phyloP scores from a whole-genome alignment of 2,329 filamentous ascomycete species.

The Fusarium sterilihyphosum region DNA sequence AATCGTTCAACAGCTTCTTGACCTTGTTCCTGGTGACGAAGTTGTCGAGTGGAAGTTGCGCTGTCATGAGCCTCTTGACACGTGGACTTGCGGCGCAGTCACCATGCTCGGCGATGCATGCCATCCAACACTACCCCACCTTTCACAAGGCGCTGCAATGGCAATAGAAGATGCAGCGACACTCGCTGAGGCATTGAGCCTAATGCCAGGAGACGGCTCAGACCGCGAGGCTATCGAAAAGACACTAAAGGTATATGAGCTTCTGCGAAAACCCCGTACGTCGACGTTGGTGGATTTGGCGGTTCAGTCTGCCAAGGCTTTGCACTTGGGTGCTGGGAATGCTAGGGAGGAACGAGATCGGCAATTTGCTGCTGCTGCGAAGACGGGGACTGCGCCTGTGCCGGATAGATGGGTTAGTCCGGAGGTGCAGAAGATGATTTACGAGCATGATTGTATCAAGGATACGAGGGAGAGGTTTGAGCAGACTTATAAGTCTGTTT shows the following conservation, averaged over 20 bases:
- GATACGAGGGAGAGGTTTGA: neutral
- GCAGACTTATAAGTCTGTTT: neutral
- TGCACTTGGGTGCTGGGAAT: neutral
- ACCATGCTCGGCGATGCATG: conserved; percentile 15
- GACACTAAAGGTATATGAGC: neutral
- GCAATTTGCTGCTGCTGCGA: conserved; percentile 1
- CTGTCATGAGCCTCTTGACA: conserved; percentile 8
- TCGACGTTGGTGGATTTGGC: conserved; percentile 11
- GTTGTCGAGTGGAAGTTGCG: conserved; percentile 20
- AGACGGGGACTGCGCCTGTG: neutral
- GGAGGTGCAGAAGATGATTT: conserved; percentile 27
- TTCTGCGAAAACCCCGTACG: neutral
- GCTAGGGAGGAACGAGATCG: conserved; percentile 10
- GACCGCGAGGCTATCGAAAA: neutral
- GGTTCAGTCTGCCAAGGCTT: neutral
- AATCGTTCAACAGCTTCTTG: neutral
- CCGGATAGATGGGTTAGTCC: conserved; percentile 29
- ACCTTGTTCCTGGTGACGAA: neutral
- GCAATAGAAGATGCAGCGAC: conserved; percentile 9
- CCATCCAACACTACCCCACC: conserved; percentile 11
- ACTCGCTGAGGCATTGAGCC: neutral
- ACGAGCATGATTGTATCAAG: conserved; percentile 6
- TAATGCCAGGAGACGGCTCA: neutral
- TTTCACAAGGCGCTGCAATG: conserved; percentile 16
- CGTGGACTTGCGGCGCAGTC: conserved; percentile 2